Evolutionary conservation across 202 grass and related monocot genomes (phyloP), one percentile per base, ranked within the genome.

Genomic region (Zoysia matrella): DNA sequence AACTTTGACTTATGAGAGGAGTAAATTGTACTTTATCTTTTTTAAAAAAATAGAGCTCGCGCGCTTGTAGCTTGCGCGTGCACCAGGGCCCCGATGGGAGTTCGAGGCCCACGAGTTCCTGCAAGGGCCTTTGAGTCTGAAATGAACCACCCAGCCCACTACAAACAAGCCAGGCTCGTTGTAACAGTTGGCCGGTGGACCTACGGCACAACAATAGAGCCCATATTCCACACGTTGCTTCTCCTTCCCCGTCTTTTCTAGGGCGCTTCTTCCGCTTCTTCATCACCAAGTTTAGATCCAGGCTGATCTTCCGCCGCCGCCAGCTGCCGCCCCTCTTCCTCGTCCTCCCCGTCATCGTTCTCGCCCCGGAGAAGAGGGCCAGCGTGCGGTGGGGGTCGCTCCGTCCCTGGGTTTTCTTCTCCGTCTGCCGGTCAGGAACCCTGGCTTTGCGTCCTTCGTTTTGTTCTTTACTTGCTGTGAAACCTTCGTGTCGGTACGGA

Each of bases 251-350:
- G 18, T 7, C 70, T 54, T 58, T 50, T 65, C 52, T 67, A 67
- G 36, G 49, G 30, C 30, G 30, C 30, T 62, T 45, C 58, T 49
- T n/a, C 14, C 39, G 76, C 51, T 69, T 62, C 14, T 15, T 54
- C 76, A 5, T 2, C 41, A 15, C 6, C 14, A 2, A 13, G 12
- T 47, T 46, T 8, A 80, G 77, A 80, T 80, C 64, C 76, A 55
- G 75, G 47, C 14, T 36, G 8, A 5, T 8, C 11, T 51, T 42
- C 22, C 58, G 7, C 60, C n/a, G 75, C 50, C 0, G 4, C 45
- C 9, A 60, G 56, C 60, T 22, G n/a, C 56, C 76, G 63, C 76
- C 64, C 67, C 76, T 78, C 48, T 7, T 22, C 49, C 64, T 79
- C 52, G 42, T 6, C 63, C 56, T 58, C n/a, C n/a, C 1, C 65